These are phyloP conservation scores for Dovyalis caffra DNA, from an alignment of 345 rosid genomes.

Conservation along the genomic window DNA sequence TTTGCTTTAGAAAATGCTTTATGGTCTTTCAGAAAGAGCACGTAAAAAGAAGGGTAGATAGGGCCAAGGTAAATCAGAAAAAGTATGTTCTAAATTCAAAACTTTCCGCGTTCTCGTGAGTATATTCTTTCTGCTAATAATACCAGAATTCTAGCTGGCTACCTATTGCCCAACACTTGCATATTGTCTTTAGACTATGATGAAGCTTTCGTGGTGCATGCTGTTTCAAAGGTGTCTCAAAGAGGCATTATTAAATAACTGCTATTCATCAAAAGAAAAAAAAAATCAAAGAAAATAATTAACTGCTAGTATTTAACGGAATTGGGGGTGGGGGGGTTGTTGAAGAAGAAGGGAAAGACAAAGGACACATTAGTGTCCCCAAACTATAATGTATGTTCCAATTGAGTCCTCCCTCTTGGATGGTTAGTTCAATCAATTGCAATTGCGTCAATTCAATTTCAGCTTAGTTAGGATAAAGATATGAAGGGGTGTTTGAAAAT, in stretches of 20 bases:
- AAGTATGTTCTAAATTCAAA: not conserved
- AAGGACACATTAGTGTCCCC: too few relatives aligned
- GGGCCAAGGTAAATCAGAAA: not conserved
- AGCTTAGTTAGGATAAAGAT: too few relatives aligned
- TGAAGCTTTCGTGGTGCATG: not conserved
- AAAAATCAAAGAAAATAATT: too few relatives aligned
- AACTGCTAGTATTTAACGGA: too few relatives aligned
- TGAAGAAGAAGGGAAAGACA: too few relatives aligned
- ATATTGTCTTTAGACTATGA: not conserved
- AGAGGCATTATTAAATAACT: not conserved
- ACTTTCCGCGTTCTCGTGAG: not conserved
- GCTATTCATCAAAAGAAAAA: not conserved
- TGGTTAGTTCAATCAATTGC: too few relatives aligned
- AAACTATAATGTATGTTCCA: too few relatives aligned
- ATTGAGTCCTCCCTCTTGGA: too few relatives aligned
- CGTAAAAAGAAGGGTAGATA: not conserved
- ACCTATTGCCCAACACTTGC: not conserved
- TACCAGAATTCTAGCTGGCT: too few relatives aligned
- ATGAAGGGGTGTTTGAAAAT: too few relatives aligned
- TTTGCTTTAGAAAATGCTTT: not conserved
- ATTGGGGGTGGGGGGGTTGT: too few relatives aligned
- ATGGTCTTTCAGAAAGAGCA: not conserved
- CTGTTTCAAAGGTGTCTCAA: not conserved
- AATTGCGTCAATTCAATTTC: too few relatives aligned
- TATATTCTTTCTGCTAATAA: not conserved